Evolutionary conservation across 208 protist genomes (phyloP).

Genomic region (Acanthamoeba quina): DNA sequence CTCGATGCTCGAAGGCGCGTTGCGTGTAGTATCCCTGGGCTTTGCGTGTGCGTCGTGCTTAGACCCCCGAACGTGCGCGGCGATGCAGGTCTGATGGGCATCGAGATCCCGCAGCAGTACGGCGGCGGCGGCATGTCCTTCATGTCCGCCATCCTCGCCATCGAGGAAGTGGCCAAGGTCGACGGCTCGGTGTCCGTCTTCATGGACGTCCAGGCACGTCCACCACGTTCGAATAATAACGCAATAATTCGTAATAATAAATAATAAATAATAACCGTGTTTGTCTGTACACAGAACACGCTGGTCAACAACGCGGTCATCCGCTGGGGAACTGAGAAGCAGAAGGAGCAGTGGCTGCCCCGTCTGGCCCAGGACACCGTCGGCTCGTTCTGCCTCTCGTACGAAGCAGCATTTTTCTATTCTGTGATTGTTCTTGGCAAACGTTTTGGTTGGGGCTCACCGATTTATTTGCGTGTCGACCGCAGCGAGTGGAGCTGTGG

Average conservation of each 20-base stretch:
- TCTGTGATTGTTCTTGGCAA: not conserved
- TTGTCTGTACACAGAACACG: slow-evolving; percentile 81
- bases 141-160: slow-evolving; percentile 80
- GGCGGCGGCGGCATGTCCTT: slow-evolving; percentile 82
- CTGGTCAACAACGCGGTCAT: slow-evolving; percentile 82
- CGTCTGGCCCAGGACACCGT: slow-evolving; percentile 90
- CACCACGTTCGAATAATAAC: not conserved
- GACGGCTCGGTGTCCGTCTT: slow-evolving; percentile 82
- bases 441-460: not conserved
- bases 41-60: not conserved
- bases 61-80: not conserved
- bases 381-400: slow-evolving; percentile 59
- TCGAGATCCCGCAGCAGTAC: slow-evolving; percentile 82
- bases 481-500: slow-evolving; percentile 84
- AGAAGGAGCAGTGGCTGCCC: slow-evolving; percentile 93
- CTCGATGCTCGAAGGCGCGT: not conserved
- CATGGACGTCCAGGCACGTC: slow-evolving; percentile 79
- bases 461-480: not conserved
- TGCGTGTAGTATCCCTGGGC: not conserved
- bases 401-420: not conserved
- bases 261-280: slow-evolving; percentile 30
- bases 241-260: too few relatives aligned
- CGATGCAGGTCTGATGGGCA: slow-evolving; percentile 83
- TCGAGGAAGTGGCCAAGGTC: slow-evolving; percentile 87
- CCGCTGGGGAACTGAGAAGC: slow-evolving; percentile 89